Evolutionary conservation across 805 yeast genomes (phyloP).

Genomic region (Lipomyces lipofer): DNA sequence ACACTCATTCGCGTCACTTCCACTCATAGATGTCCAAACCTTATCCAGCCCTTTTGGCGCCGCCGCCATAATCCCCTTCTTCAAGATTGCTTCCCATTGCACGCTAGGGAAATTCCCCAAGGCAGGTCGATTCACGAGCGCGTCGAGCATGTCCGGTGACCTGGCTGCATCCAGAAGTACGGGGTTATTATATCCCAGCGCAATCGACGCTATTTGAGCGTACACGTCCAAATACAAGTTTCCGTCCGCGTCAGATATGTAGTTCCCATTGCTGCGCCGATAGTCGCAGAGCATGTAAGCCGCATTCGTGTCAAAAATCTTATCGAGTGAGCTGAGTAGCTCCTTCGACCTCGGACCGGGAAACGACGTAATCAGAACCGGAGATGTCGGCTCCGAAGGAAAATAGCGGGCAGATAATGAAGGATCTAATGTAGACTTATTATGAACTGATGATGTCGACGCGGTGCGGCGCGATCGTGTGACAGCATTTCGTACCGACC

Average conservation of each 20-base stretch:
- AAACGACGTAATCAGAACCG: conserved; percentile 59
- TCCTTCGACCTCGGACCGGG: conserved; percentile 55
- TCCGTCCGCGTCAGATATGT: conserved; percentile 78
- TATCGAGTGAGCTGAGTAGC: conserved; percentile 45
- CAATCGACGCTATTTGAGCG: conserved; percentile 82
- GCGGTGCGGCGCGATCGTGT: no score
- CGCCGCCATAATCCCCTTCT: conserved; percentile 62
- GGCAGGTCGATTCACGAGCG: conserved; percentile 81
- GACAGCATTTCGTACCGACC: no score
- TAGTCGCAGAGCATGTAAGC: conserved; percentile 77
- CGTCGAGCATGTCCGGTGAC: conserved; percentile 68
- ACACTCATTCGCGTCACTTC: conserved; percentile 86
- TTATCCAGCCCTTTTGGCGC: conserved; percentile 78
- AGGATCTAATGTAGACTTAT: no score
- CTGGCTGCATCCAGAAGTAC: conserved; percentile 66
- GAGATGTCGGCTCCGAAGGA: conserved; percentile 78
- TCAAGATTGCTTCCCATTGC: conserved; percentile 51
- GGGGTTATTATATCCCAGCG: conserved; percentile 85
- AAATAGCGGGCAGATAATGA: conserved; percentile 47
- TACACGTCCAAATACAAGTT: conserved; percentile 72
- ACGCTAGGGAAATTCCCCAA: conserved; percentile 76
- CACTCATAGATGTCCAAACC: conserved; percentile 79
- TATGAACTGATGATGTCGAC: no score
- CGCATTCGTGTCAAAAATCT: conserved; percentile 70
- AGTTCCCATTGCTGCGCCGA: conserved; percentile 73